phyloP scores from a whole-genome alignment of 305 asterid genomes.

The Lippia alba region DNA sequence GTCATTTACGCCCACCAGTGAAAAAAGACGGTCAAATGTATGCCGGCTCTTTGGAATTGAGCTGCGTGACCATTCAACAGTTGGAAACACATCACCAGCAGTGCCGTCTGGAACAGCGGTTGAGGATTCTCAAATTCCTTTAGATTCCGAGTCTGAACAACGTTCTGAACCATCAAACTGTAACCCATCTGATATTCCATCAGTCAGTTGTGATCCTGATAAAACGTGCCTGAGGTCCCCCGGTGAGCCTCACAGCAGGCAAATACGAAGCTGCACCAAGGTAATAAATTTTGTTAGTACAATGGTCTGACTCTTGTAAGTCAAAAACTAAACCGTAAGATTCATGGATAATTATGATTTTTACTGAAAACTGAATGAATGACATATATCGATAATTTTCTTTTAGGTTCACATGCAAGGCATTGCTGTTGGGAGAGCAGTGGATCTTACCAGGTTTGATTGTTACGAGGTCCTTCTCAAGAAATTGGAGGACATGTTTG shows the following conservation, averaged over 20 bases:
- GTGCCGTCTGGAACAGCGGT: conserved; percentile 45
- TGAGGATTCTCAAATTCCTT: conserved; percentile 53
- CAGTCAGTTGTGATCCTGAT: conserved; percentile 77
- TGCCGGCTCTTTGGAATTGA: conserved; percentile 87
- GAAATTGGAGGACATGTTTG: conserved; percentile 91
- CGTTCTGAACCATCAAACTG: conserved; percentile 27
- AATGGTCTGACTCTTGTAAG: neutral
- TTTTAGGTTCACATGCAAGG: conserved; percentile 94
- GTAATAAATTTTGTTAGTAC: conserved; percentile 42
- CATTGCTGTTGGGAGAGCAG: conserved; percentile 90
- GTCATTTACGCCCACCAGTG: conserved; percentile 60
- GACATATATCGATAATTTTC: neutral
- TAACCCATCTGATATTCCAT: conserved; percentile 56
- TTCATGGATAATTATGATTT: neutral
- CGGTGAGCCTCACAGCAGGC: conserved; percentile 66
- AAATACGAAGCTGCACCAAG: conserved; percentile 88
- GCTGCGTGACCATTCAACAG: conserved; percentile 56
- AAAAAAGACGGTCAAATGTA: conserved; percentile 71
- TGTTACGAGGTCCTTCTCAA: conserved; percentile 75
- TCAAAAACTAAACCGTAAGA: neutral
- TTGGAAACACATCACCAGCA: conserved; percentile 53
- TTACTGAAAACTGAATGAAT: neutral
- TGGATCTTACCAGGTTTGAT: conserved; percentile 71
- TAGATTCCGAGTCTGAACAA: conserved; percentile 64
- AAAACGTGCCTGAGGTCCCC: conserved; percentile 80